Base-by-base conservation (phyloP, 805 yeast genomes). In the Candida yuanshanica region DNA sequence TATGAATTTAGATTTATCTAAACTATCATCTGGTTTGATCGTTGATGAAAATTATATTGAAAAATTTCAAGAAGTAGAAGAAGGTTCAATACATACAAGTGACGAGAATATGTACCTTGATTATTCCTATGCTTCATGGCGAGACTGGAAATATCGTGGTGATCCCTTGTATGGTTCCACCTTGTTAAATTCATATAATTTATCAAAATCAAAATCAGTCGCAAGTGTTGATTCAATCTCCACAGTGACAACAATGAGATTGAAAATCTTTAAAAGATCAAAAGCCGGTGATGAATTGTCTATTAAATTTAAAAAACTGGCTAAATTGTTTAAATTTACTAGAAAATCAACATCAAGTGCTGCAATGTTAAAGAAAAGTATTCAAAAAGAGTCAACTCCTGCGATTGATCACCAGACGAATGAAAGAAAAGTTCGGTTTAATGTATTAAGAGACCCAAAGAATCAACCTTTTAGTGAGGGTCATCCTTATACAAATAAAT, bases 141-240 rank as follows among this genome's bases (percentile, higher is more conserved):
- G 96, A 56, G 96, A 88, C 59, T 88, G 95, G 95, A 83, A 86
- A 53, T 81, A 73, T 53, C 72, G 86, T 46, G 75, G 74, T 38
- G 89, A 83, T 60, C 86, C 91, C 1, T 58, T 84, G 26, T 82
- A 81, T 54, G 68, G 74, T 1, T 58, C 69, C 4, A 50, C 61
- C 6, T 39, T 59, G 38, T 46, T 65, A 47, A 65, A 58, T 48
- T 58, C 66, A 1, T 55, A 52, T 35, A 54, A 40, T 11, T 42
- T 54, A 35, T 48, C 53, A n/a, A 53, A 50, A 37, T 39, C 54
- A 7, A 55, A 52, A 36, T 56, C 60, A 2, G 38, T 49, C 11
- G 33, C 48, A 9, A 56, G 59, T 39, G 45, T 45, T 27, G 50
- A 51, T 25, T 43, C 52, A 7, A 34, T 41, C 7, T 47, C 55